phyloP scores from a whole-genome alignment of 2,329 filamentous ascomycete genomes.

The Hymenoscyphus repandus region DNA sequence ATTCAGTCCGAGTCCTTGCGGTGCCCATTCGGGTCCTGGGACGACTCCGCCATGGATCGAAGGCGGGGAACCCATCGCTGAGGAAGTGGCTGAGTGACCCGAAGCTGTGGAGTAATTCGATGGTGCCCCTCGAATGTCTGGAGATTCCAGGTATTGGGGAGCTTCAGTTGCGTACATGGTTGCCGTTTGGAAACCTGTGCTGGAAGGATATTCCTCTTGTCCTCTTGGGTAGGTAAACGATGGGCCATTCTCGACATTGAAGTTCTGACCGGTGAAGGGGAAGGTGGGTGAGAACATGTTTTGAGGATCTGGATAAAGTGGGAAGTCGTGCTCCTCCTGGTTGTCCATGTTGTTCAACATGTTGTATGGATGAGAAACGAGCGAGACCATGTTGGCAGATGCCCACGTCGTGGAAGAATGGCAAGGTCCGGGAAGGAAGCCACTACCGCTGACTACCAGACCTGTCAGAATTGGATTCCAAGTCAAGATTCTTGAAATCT shows the following conservation, averaged over 20 bases:
- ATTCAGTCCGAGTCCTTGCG: slow-evolving; percentile 26
- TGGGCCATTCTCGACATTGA: slow-evolving; percentile 41
- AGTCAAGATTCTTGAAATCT: not conserved
- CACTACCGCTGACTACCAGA: not conserved
- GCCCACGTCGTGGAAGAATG: slow-evolving; percentile 35
- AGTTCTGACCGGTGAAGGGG: slow-evolving; percentile 40
- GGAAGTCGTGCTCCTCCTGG: slow-evolving; percentile 33
- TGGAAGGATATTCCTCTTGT: slow-evolving; percentile 33
- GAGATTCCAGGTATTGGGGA: slow-evolving; percentile 27
- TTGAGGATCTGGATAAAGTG: slow-evolving; percentile 42
- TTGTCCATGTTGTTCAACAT: slow-evolving; percentile 64
- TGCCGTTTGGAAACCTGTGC: slow-evolving; percentile 42
- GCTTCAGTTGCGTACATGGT: slow-evolving; percentile 39
- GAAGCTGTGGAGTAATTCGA: slow-evolving; percentile 32
- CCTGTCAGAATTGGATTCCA: not conserved
- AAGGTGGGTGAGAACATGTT: slow-evolving; percentile 39
- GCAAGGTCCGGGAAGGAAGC: slow-evolving; percentile 4
- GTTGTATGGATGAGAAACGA: slow-evolving; percentile 86
- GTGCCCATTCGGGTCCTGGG: slow-evolving; percentile 28
- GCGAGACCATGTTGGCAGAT: slow-evolving; percentile 63
- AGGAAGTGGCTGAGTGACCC: slow-evolving; percentile 29
- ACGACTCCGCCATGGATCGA: slow-evolving; percentile 27
- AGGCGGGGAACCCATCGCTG: slow-evolving; percentile 31
- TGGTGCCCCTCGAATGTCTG: slow-evolving; percentile 25
- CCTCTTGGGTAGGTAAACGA: slow-evolving; percentile 25